Evolutionary conservation across 1,139 yeast genomes (phyloP).

Genomic region (Arxiozyma telluris): DNA sequence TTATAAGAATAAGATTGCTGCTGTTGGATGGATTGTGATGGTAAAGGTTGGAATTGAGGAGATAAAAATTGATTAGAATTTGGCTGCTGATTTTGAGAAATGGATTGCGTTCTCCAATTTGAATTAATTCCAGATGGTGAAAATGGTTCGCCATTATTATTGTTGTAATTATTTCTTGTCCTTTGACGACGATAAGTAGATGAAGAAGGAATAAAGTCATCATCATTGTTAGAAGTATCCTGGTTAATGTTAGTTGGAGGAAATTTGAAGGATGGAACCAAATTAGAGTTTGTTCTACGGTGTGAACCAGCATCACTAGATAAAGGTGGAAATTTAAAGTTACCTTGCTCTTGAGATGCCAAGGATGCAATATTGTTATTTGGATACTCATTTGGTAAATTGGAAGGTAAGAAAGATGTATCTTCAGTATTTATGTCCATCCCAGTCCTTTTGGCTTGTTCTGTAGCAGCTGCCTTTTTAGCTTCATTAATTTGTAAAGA

Average conservation of each 20-base stretch:
- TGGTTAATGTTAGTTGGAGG: constrained; percentile 9
- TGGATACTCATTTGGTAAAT: neutral
- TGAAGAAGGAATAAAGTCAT: constrained; percentile 28
- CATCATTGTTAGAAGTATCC: constrained; percentile 17
- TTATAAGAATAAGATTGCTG: constrained; percentile 4
- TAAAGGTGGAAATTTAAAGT: constrained; percentile 48
- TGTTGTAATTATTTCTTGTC: constrained; percentile 29
- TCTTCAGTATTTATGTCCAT: constrained; percentile 6
- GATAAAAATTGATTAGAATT: constrained; percentile 1
- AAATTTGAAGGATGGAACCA: constrained; percentile 17
- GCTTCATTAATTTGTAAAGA: constrained; percentile 91
- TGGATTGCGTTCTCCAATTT: constrained; percentile 50
- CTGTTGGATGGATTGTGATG: neutral
- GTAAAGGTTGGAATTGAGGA: constrained; percentile 22
- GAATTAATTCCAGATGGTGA: constrained; percentile 43
- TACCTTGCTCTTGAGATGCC: constrained; percentile 19
- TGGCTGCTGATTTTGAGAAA: constrained; percentile 12
- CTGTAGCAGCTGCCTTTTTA: constrained; percentile 91
- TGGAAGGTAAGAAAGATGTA: constrained; percentile 13
- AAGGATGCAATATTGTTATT: constrained; percentile 11
- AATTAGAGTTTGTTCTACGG: constrained; percentile 7
- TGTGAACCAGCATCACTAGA: neutral
- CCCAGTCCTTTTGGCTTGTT: constrained; percentile 53
- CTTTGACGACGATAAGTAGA: constrained; percentile 33
- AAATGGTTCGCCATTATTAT: constrained; percentile 27